Base-by-base conservation (phyloP, 345 rosid genomes). In the Eucalyptus virginea region DNA sequence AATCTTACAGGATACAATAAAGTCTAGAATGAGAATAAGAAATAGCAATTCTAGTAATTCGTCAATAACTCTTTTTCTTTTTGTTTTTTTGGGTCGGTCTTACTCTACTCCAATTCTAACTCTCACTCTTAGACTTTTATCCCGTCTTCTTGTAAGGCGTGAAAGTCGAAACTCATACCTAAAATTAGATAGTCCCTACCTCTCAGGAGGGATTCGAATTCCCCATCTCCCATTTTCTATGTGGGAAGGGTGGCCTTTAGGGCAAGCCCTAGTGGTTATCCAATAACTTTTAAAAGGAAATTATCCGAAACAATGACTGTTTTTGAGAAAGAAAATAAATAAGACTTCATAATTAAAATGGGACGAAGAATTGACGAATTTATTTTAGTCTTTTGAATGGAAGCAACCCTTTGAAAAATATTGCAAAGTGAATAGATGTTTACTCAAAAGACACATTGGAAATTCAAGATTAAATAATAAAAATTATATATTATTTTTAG, bases 121-220 rank as follows among this genome's bases (percentile, higher is more conserved):
- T 8, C 1, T 21, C 5, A 52, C 11, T 52, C 5, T 8, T 1
- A 52, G 5, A 52, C 1, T 4, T 52, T 52, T 52, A 4, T 0
- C 11, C 0, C 2, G 5, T 0, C 24, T 52, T 52, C 2, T 52
- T 52, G 2, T 52, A 52, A 52, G 0, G 5, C 0, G 9, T 52
- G 58, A 52, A 52, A 52, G 58, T 21, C 0, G 26, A 52, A 52
- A 52, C 58, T 8, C 26, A 21, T 52, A 52, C 5, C 11, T 52
- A 52, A 52, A 52, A 52, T 52, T 52, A 21, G 11, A 52, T 52
- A 52, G 26, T 52, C 58, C 58, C 2, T 52, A 52, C 11, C 26
- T 52, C 11, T 52, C 1, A 52, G 5, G 26, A 52, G 58, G 26
- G 58, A 52, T 52, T 52, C 26, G 11, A 52, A 52, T 52, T 52